A percentile compares a stretch with the other conserved stretches of the same genome.
Evolutionary conservation across 139 green algal genomes (phyloP).

Genomic region (Tetratostichococcus sp.): DNA sequence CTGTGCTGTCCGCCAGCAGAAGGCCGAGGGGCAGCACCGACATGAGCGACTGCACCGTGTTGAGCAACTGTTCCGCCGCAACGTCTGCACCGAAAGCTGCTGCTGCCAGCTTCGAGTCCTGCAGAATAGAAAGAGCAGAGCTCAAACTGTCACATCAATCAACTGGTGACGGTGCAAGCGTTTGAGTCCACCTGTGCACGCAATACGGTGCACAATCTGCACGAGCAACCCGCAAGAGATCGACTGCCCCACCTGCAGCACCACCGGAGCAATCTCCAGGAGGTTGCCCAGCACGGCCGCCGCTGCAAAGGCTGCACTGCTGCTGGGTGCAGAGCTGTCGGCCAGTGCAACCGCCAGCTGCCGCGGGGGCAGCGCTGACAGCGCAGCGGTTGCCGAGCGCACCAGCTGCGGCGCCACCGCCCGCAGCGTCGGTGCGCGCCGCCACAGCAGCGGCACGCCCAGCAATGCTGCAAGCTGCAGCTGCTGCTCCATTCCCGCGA

Average conservation of each 20-base stretch:
- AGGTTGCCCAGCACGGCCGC: conserved; percentile 48
- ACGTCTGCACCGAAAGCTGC: neutral
- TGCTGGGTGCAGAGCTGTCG: neutral
- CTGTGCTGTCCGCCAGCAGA: conserved; percentile 1
- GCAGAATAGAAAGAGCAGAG: neutral
- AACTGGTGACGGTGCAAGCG: too few relatives aligned
- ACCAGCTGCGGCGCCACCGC: conserved; percentile 20
- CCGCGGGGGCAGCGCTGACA: conserved; percentile 6
- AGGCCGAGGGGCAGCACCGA: conserved; percentile 14
- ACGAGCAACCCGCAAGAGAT: too few relatives aligned
- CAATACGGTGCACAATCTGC: too few relatives aligned
- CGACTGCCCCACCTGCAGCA: conserved; percentile 17
- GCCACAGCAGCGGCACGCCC: conserved; percentile 32
- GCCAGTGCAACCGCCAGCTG: conserved; percentile 11
- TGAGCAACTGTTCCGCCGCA: conserved; percentile 8
- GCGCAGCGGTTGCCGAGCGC: conserved; percentile 1
- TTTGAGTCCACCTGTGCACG: too few relatives aligned
- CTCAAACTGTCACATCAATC: neutral
- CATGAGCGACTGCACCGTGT: conserved; percentile 8
- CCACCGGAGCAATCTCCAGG: conserved; percentile 17
- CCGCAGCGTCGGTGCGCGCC: conserved; percentile 25
- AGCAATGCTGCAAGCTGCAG: conserved; percentile 21
- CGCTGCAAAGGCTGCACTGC: conserved; percentile 7
- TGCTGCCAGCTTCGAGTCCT: neutral
- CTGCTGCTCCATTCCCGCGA: too few relatives aligned